These are phyloP conservation scores for Nemophila menziesii DNA, from an alignment of 257 asterid species.

Conservation along the genomic window DNA sequence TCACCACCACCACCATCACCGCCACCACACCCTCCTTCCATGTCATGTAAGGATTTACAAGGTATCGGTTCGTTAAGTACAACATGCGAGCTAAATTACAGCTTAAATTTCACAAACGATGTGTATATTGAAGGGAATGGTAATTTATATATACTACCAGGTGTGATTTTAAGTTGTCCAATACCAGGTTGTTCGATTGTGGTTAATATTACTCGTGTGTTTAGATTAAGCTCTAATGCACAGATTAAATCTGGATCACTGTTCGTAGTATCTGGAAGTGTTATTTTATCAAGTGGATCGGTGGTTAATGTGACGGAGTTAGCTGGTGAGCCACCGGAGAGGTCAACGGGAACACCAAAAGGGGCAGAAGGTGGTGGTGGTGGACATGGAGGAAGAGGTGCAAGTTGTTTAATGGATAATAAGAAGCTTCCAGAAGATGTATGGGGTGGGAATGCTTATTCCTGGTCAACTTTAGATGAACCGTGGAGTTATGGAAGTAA, in stretches of 20 bases:
- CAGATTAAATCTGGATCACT: conserved; percentile 45
- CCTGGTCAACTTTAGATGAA: conserved; percentile 50
- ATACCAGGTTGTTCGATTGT: conserved; percentile 37
- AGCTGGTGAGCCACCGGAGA: conserved; percentile 39
- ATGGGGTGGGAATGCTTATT: conserved; percentile 82
- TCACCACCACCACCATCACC: conserved; percentile 56
- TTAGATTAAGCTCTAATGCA: conserved; percentile 32
- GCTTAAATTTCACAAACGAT: conserved; percentile 46
- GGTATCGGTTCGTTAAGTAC: conserved; percentile 75
- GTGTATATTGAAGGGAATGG: conserved; percentile 45
- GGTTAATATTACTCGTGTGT: conserved; percentile 47
- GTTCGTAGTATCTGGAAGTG: conserved; percentile 38
- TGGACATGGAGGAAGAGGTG: conserved; percentile 88
- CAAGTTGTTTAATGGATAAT: conserved; percentile 67
- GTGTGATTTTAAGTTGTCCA: conserved; percentile 46
- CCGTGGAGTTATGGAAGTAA: conserved; percentile 72
- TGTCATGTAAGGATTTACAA: conserved; percentile 43
- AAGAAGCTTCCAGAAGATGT: conserved; percentile 64
- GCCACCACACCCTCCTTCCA: conserved; percentile 40
- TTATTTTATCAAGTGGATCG: conserved; percentile 34
- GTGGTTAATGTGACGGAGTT: conserved; percentile 50
- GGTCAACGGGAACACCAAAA: conserved; percentile 47
- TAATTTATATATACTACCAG: conserved; percentile 41
- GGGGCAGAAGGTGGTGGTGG: conserved; percentile 67
- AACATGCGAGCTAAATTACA: conserved; percentile 64